These are phyloP conservation scores for Phytophthora colocasiae DNA, from an alignment of 352 stramenopile genomes.

Conservation along the genomic window DNA sequence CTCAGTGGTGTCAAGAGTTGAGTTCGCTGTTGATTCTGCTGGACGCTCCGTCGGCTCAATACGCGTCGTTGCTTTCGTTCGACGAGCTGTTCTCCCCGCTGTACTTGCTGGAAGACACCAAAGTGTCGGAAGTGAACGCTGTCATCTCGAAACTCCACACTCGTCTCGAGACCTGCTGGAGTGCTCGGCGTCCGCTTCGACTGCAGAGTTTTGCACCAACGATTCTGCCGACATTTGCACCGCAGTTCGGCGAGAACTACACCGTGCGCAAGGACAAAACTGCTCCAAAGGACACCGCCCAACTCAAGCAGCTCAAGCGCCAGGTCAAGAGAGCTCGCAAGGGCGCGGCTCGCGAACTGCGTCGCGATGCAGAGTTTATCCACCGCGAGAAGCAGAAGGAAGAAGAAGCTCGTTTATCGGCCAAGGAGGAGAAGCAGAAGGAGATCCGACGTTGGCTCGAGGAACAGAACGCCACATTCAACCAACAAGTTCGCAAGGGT, in stretches of 20 bases:
- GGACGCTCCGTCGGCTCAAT: slow-evolving; percentile 57
- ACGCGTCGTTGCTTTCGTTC: slow-evolving; percentile 65
- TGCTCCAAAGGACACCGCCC: slow-evolving; percentile 78
- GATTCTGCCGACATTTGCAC: slow-evolving; percentile 82
- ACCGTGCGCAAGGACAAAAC: slow-evolving; percentile 93
- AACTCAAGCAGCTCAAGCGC: slow-evolving; percentile 92
- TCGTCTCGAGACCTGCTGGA: slow-evolving; percentile 60
- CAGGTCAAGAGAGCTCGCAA: slow-evolving; percentile 98
- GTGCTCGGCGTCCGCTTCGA: slow-evolving; percentile 61
- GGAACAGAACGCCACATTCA: slow-evolving; percentile 97
- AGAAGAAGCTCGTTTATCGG: slow-evolving; percentile 70
- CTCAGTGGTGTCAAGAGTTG: slow-evolving; percentile 55
- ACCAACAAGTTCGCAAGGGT: slow-evolving; percentile 96
- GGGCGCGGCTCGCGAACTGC: slow-evolving; percentile 94
- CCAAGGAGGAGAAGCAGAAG: slow-evolving; percentile 92
- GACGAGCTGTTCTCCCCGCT: too few species aligned
- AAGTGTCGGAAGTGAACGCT: slow-evolving; percentile 38
- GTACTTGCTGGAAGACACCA: slow-evolving; percentile 52
- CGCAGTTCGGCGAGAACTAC: slow-evolving; percentile 93
- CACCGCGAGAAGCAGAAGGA: slow-evolving; percentile 94
- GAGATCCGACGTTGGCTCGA: slow-evolving; percentile 97
- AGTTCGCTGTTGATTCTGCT: slow-evolving; percentile 57
- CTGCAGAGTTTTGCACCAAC: slow-evolving; percentile 79
- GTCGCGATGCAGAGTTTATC: slow-evolving; percentile 94
- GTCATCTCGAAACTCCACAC: slow-evolving; percentile 57